Evolutionary conservation across 495 filamentous ascomycete species (phyloP), one percentile per base, ranked within the genome.

Genomic region (Neurospora pannonica): DNA sequence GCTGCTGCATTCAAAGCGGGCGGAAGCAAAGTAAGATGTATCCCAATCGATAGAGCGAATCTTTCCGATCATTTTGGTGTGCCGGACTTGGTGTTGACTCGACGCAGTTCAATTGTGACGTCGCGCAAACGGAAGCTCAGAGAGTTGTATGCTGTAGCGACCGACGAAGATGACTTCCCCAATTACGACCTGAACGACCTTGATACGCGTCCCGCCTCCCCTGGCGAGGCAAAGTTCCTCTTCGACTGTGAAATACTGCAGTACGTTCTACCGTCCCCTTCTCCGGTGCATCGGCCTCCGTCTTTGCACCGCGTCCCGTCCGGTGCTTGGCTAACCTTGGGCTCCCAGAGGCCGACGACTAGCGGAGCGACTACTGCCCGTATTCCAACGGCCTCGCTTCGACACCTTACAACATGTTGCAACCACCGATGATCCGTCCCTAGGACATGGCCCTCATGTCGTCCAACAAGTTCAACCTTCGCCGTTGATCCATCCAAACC

Each of bases 111-210:
- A 86, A 91, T 91, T 87, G 87, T 90, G 85, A 84, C 82, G 84
- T 92, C 91, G 85, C 91, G 92, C 79, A 93, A 94, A 87, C 90
- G 92, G 81, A 95, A 95, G 84, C 85, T 97, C 79, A 90, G 89
- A 78, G 92, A 94, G 84, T 88, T 97, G 77, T 95, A 91, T 85
- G 84, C 87, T 73, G 85, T 89, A 81, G 85, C 88, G 78, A 82
- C 86, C 76, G 85, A 83, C 78, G 76, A 82, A 70, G 80, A 85
- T 80, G 81, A 75, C 77, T 81, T 85, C 75, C 82, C 83, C 70
- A 81, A 81, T 78, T 78, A 80, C 77, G 84, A 83, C 78, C 81
- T 81, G 72, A 78, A 74, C 79, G 80, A 83, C 75, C 79, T 80
- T 34, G 84, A 84, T 82, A 90, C 82, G 82, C 81, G 79, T 37